Evolutionary conservation across 78 protist species (phyloP).

Genomic region (Tieghemostelium lacteum): DNA sequence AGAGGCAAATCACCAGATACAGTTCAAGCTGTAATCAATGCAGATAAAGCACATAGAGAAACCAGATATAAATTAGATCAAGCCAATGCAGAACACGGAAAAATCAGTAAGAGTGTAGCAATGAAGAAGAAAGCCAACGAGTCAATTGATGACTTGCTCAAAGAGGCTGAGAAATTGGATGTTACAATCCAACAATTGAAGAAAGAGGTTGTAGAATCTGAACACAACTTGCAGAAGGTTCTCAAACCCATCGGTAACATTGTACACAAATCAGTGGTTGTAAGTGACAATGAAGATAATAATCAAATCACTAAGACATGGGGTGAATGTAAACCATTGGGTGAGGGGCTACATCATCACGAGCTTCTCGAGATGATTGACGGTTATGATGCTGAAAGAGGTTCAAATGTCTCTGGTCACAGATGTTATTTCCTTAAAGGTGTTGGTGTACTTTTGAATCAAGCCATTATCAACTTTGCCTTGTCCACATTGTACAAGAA

Average conservation of each 20-base stretch:
- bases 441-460: slow-evolving; percentile 90
- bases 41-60: slow-evolving; percentile 68
- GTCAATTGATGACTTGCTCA: slow-evolving; percentile 43
- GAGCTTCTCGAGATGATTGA: slow-evolving; percentile 92
- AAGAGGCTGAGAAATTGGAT: slow-evolving; percentile 46
- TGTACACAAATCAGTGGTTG: slow-evolving; percentile 94
- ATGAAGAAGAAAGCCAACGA: slow-evolving; percentile 69
- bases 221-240: slow-evolving; percentile 8
- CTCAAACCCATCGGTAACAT: slow-evolving; percentile 92
- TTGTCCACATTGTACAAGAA: slow-evolving; percentile 78
- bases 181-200: slow-evolving; percentile 16
- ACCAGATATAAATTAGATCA: slow-evolving; percentile 52
- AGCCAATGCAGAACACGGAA: slow-evolving; percentile 37
- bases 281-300: slow-evolving; percentile 89
- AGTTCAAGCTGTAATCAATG: slow-evolving; percentile 90
- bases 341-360: slow-evolving; percentile 82
- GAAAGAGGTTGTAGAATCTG: slow-evolving; percentile 21
- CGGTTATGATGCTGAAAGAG: slow-evolving; percentile 88
- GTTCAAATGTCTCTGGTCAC: slow-evolving; percentile 92
- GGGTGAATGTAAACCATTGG: slow-evolving; percentile 81
- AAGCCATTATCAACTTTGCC: slow-evolving; percentile 94
- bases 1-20: slow-evolving; percentile 79
- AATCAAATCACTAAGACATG: slow-evolving; percentile 75
- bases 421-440: slow-evolving; percentile 97
- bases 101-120: slow-evolving; percentile 48